Base-by-base conservation (phyloP, 164 flowering plant genomes). In the Vitis amurensis region DNA sequence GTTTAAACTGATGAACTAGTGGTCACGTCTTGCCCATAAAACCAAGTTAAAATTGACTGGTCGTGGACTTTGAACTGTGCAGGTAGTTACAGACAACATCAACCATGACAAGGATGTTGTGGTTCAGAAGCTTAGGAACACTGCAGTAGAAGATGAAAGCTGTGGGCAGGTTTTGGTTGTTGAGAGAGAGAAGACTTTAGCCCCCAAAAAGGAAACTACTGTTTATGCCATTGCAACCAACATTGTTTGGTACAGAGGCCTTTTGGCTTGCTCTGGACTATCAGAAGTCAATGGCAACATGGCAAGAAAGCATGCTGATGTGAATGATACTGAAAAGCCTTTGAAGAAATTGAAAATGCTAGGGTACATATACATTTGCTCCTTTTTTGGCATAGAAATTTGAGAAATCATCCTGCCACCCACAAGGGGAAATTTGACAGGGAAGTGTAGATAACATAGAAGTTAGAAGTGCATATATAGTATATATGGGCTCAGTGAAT, bases 81-180 rank as follows among this genome's bases (percentile, higher is more conserved):
- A 73, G 76, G 62, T 44, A 59, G 1, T 31, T 6, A 23, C 61
- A 2, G 66, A 67, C 50, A 17, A 14, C 49, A 12, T 67, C 19
- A 61, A 27, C 56, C 70, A 53, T 67, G 67, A 60, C n/a, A 67
- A 67, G 19, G 61, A 73, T 61, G 44, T 15, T 23, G 71, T 67
- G 31, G 11, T 61, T 44, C 55, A 66, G 67, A 61, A 73, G 19
- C 76, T 73, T 5, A 73, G 59, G 48, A 63, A 67, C 47, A 27
- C 37, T 16, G 71, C 71, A 15, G 47, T 37, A 8, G 50, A 67
- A 61, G 49, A 60, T 52, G 27, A 19, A 66, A 50, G 67, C 56
- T 67, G 76, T 55, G 76, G 76, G 11, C 67, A 73, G 61, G 19
- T 67, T 30, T 53, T 64, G 3, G 48, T 59, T 8, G 16, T 72